Conservation (phyloP, 495 filamentous ascomycete genomes). For the Hypoxylon subgilvum region DNA sequence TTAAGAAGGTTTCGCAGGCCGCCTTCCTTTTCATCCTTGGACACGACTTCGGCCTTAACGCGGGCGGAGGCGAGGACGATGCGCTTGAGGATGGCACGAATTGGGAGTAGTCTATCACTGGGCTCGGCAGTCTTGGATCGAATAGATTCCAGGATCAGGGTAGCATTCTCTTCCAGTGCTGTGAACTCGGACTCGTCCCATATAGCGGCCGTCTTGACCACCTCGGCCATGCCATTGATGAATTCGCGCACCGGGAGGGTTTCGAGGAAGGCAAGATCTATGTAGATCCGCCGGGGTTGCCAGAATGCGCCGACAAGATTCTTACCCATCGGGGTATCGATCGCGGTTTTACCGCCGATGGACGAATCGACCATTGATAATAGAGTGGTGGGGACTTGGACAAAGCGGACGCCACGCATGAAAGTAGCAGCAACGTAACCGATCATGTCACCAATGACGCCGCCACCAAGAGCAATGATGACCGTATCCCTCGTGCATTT, state of each 20-base stretch:
- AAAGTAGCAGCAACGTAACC: constrained; percentile 97
- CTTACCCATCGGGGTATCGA: constrained; percentile 96
- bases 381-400: constrained; percentile 94
- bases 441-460: constrained; percentile 97
- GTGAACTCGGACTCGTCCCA: constrained; percentile 90
- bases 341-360: constrained; percentile 97
- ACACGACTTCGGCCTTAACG: constrained; percentile 93
- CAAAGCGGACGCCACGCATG: constrained; percentile 95
- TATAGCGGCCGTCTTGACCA: constrained; percentile 97
- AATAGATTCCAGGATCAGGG: constrained; percentile 73
- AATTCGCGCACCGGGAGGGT: constrained; percentile 91
- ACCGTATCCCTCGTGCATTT: constrained; percentile 94
- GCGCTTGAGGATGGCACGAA: constrained; percentile 79
- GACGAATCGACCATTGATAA: constrained; percentile 98
- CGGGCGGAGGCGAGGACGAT: constrained; percentile 86
- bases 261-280: constrained; percentile 91
- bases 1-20: constrained; percentile 94
- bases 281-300: constrained; percentile 92
- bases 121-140: constrained; percentile 59
- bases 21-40: constrained; percentile 90
- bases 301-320: constrained; percentile 96
- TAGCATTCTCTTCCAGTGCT: constrained; percentile 80
- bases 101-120: constrained; percentile 64
- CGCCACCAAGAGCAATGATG: constrained; percentile 93
- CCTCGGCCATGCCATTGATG: constrained; percentile 98